Conservation (phyloP, 331 rosid genomes). For the Saraca asoca region DNA sequence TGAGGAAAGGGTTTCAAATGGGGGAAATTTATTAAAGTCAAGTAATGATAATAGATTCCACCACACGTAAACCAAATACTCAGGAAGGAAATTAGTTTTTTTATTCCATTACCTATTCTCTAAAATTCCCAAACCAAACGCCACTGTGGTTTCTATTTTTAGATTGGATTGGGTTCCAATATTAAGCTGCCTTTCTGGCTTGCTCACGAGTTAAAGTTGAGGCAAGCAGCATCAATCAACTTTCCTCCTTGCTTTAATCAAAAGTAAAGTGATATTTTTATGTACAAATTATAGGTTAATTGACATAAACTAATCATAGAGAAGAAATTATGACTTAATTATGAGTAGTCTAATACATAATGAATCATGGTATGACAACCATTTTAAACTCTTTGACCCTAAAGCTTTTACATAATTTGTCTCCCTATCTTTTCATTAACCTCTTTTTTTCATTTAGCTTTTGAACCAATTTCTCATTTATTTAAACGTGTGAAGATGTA, state of each 20-base stretch:
- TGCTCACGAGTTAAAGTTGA: conserved; percentile 73
- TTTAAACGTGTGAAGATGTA: conserved; percentile 16
- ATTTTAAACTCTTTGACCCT: background rate
- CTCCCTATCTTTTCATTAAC: conserved; percentile 4
- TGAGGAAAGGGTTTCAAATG: too few relatives aligned
- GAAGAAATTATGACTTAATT: conserved; percentile 10
- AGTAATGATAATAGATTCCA: too few relatives aligned
- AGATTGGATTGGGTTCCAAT: conserved; percentile 89
- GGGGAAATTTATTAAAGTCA: too few relatives aligned
- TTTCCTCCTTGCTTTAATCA: conserved; percentile 84
- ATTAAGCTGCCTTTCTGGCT: conserved; percentile 97
- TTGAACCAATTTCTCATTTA: conserved; percentile 4
- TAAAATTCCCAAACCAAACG: too few relatives aligned
- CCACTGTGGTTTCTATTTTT: conserved; percentile 44
- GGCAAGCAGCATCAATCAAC: conserved; percentile 71
- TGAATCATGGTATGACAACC: too few relatives aligned
- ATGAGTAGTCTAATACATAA: background rate
- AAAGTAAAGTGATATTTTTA: conserved; percentile 50
- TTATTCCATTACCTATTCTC: too few relatives aligned
- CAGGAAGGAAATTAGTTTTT: too few relatives aligned
- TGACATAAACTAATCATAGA: conserved; percentile 15
- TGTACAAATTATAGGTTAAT: conserved; percentile 10
- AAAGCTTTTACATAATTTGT: conserved; percentile 6
- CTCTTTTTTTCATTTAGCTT: background rate
- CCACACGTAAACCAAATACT: too few relatives aligned